phyloP scores from a whole-genome alignment of 345 rosid species.

The Passiflora organensis region DNA sequence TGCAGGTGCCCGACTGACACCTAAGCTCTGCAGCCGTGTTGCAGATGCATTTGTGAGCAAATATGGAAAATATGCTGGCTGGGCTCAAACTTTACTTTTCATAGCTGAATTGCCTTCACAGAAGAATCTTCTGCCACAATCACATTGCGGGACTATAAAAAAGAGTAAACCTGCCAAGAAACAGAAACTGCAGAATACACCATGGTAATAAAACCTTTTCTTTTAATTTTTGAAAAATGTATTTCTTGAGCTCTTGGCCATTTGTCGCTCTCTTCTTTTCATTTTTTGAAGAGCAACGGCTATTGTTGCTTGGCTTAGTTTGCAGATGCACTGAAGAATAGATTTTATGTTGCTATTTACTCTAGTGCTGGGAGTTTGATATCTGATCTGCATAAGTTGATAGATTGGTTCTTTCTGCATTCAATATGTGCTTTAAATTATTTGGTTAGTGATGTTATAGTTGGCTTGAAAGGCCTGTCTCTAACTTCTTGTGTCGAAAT shows the following conservation, averaged over 20 bases:
- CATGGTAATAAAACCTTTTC: constrained; percentile 4
- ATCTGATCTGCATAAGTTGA: background rate
- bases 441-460: background rate
- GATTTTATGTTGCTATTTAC: constrained; percentile 1
- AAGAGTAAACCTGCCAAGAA: constrained; percentile 28
- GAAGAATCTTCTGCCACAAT: constrained; percentile 55
- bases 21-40: constrained; percentile 60
- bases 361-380: background rate
- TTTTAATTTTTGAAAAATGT: no score
- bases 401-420: constrained; percentile 14
- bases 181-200: constrained; percentile 13
- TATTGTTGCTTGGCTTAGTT: no score
- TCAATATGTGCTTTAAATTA: background rate
- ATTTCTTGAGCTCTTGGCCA: background rate
- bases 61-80: constrained; percentile 90
- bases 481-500: no score
- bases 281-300: no score
- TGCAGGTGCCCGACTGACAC: constrained; percentile 66
- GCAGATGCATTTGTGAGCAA: constrained; percentile 90
- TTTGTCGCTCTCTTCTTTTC: no score
- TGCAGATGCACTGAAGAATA: no score
- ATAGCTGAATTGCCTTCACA: constrained; percentile 88
- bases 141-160: constrained; percentile 31
- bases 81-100: constrained; percentile 94
- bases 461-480: no score